phyloP scores from a whole-genome alignment of 148 eudicot genomes.

The Silene conica region DNA sequence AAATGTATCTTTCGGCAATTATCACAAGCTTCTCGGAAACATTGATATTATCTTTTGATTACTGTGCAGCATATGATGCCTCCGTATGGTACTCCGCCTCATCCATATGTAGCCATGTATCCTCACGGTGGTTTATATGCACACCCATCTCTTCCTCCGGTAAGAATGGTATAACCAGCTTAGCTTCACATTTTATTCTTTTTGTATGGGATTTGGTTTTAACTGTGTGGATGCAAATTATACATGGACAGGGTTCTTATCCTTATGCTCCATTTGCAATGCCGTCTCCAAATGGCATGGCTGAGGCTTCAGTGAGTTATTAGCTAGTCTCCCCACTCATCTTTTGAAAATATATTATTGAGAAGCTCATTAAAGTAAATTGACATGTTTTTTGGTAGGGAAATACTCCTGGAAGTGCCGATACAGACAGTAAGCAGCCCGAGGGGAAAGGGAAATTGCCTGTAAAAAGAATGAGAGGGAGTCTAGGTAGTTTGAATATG shows the following conservation, averaged over 20 bases:
- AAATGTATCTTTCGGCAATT: too few relatives aligned
- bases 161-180: conserved; percentile 26
- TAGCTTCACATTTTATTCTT: not conserved
- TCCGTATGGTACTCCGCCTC: conserved; percentile 99
- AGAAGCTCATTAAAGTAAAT: not conserved
- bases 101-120: conserved; percentile 98
- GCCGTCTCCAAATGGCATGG: conserved; percentile 81
- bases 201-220: not conserved
- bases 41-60: conserved; percentile 10
- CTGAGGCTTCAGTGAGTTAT: conserved; percentile 84
- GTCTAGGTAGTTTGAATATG: conserved; percentile 94
- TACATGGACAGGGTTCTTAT: conserved; percentile 65
- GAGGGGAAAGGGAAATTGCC: conserved; percentile 96
- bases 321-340: not conserved
- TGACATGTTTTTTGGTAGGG: conserved; percentile 41
- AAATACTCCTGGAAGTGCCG: conserved; percentile 53
- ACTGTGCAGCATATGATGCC: conserved; percentile 79
- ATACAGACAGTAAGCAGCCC: conserved; percentile 65
- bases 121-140: conserved; percentile 94
- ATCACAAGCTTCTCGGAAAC: too few relatives aligned
- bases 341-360: not conserved
- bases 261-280: conserved; percentile 92
- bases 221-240: not conserved
- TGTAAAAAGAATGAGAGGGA: conserved; percentile 90
- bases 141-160: conserved; percentile 97